These are phyloP conservation scores for Thamnidium elegans DNA, from an alignment of 192 early-diverging fungal genomes.

Conservation along the genomic window DNA sequence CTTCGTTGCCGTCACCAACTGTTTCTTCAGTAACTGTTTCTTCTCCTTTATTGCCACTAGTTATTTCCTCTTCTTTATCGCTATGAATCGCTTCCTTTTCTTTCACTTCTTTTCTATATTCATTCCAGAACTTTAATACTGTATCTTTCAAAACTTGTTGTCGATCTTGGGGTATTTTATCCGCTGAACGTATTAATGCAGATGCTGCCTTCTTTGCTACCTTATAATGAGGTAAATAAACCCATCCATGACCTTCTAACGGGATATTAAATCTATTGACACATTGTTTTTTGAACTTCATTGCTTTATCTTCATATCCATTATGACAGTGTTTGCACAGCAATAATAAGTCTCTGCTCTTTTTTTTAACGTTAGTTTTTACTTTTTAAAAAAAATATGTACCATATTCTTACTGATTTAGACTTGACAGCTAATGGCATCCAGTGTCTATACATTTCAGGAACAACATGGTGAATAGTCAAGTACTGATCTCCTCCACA, in stretches of 20 bases:
- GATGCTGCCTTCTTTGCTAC: constrained; percentile 31
- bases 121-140: neutral
- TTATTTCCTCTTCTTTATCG: neutral
- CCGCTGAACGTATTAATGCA: constrained; percentile 16
- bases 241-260: constrained; percentile 33
- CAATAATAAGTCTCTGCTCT: constrained; percentile 37
- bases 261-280: constrained; percentile 23
- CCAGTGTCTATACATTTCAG: constrained; percentile 40
- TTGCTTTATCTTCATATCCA: constrained; percentile 27
- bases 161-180: constrained; percentile 20
- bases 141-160: neutral
- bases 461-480: constrained; percentile 40
- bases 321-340: constrained; percentile 36
- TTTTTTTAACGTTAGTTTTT: neutral
- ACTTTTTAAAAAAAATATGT: neutral
- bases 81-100: neutral
- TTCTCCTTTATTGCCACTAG: neutral
- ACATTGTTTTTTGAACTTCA: constrained; percentile 24
- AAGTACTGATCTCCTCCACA: constrained; percentile 21
- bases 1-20: neutral
- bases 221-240: constrained; percentile 19
- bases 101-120: neutral
- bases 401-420: constrained; percentile 29
- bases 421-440: constrained; percentile 40
- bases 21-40: neutral